These are phyloP conservation scores for Aspergillus latus DNA, from an alignment of 2,329 filamentous ascomycete species.

Conservation along the genomic window DNA sequence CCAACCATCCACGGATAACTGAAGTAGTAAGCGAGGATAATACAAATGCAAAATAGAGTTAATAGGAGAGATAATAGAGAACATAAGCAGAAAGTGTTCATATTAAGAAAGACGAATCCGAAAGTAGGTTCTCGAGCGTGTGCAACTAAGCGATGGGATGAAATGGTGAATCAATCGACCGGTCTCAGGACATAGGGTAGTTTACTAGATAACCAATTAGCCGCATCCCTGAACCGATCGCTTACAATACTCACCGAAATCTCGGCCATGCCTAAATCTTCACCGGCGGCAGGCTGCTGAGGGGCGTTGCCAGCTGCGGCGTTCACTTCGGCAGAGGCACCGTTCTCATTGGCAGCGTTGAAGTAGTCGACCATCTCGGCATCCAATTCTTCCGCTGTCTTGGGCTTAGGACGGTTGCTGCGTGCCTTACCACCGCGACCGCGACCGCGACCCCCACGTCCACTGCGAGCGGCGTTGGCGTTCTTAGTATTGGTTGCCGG, in stretches of 20 bases:
- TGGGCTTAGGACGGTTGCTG: constrained; percentile 68
- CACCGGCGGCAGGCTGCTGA: constrained; percentile 49
- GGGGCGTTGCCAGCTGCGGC: constrained; percentile 50
- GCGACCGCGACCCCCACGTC: constrained; percentile 25
- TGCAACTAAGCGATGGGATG: constrained; percentile 4
- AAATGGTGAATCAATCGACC: constrained; percentile 12
- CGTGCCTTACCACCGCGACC: constrained; percentile 52
- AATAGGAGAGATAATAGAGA: constrained; percentile 11
- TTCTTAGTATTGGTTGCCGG: constrained; percentile 75
- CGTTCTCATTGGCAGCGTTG: constrained; percentile 38
- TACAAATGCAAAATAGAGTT: constrained; percentile 7
- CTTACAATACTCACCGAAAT: constrained; percentile 48
- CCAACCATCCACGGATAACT: constrained; percentile 10
- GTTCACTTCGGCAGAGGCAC: constrained; percentile 38
- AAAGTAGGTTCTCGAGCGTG: constrained; percentile 7
- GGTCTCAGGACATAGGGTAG: constrained; percentile 12
- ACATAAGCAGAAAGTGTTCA: constrained; percentile 12
- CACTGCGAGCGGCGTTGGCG: constrained; percentile 43
- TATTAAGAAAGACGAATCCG: constrained; percentile 11
- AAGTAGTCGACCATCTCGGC: constrained; percentile 99
- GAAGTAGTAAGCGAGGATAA: constrained; percentile 6
- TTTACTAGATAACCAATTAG: constrained; percentile 19
- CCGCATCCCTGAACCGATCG: too few species aligned
- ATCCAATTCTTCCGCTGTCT: constrained; percentile 93
- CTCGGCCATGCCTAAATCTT: constrained; percentile 58